phyloP scores from a whole-genome alignment of 371 early-diverging fungal genomes.

The Conidiobolus incongruus region DNA sequence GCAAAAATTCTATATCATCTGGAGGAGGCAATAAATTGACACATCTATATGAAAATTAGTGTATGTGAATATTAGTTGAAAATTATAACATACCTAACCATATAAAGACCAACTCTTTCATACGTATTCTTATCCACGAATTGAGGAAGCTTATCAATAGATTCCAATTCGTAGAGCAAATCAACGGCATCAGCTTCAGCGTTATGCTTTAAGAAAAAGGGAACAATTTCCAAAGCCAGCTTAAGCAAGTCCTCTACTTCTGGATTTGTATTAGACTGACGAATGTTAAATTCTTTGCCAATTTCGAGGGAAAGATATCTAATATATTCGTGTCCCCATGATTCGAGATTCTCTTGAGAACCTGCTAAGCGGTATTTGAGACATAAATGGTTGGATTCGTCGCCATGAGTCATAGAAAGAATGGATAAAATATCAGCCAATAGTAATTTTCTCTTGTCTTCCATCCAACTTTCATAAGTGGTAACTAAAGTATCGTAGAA shows the following conservation, averaged over 20 bases:
- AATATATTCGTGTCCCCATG: conserved; percentile 98
- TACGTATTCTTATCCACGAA: conserved; percentile 83
- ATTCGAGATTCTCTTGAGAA: conserved; percentile 54
- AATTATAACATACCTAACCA: conserved; percentile 39
- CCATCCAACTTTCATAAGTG: conserved; percentile 50
- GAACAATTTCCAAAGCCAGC: conserved; percentile 65
- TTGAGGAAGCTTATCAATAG: conserved; percentile 41
- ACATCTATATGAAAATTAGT: conserved; percentile 28
- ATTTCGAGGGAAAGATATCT: background rate
- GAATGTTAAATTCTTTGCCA: conserved; percentile 24
- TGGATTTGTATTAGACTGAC: conserved; percentile 49
- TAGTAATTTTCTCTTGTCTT: conserved; percentile 52
- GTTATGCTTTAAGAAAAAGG: conserved; percentile 88
- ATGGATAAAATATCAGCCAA: conserved; percentile 92
- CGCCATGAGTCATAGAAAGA: conserved; percentile 84
- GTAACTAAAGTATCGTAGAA: conserved; percentile 52
- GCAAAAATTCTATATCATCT: conserved; percentile 62
- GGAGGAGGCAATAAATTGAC: conserved; percentile 78
- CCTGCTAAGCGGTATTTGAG: conserved; percentile 71
- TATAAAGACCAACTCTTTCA: conserved; percentile 85
- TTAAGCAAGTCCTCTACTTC: conserved; percentile 35
- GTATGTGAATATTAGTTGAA: background rate
- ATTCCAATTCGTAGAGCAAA: conserved; percentile 72
- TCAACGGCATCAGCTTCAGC: conserved; percentile 97
- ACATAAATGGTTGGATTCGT: conserved; percentile 57